phyloP scores from a whole-genome alignment of 768 basidiomycete genomes.

The Podaxis carcinomalis region DNA sequence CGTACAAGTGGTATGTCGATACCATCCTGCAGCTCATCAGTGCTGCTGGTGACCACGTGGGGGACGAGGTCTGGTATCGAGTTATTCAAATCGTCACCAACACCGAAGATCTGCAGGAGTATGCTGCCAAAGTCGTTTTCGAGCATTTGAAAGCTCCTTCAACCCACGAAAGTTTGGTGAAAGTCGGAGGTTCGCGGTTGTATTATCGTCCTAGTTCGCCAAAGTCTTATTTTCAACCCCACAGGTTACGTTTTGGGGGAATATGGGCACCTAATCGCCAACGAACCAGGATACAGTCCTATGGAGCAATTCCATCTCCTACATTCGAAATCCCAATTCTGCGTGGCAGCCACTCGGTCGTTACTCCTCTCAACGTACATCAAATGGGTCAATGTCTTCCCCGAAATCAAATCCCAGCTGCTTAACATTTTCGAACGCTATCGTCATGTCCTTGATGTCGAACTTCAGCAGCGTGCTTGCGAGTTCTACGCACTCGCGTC shows the following conservation, averaged over 20 bases:
- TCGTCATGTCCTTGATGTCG: constrained; percentile 94
- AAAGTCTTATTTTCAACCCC: background rate
- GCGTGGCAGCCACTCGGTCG: constrained; percentile 86
- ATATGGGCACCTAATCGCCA: constrained; percentile 96
- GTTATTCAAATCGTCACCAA: constrained; percentile 98
- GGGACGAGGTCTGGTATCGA: constrained; percentile 99
- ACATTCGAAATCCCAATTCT: constrained; percentile 94
- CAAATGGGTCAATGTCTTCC: constrained; percentile 99
- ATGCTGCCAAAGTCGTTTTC: constrained; percentile 90
- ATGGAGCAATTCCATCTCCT: constrained; percentile 90
- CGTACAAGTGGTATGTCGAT: constrained; percentile 99
- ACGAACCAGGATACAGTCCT: constrained; percentile 90
- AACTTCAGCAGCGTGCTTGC: constrained; percentile 97
- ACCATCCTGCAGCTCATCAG: constrained; percentile 95
- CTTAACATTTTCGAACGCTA: constrained; percentile 95
- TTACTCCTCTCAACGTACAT: constrained; percentile 95
- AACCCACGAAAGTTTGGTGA: constrained; percentile 90
- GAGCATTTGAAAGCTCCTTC: constrained; percentile 83
- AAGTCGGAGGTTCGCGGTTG: constrained; percentile 75
- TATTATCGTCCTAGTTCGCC: background rate
- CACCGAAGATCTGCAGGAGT: constrained; percentile 95
- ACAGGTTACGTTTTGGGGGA: constrained; percentile 94
- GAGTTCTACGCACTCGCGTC: constrained; percentile 90
- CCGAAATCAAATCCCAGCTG: constrained; percentile 94
- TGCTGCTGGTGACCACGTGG: constrained; percentile 96